phyloP scores from a whole-genome alignment of 768 basidiomycete genomes.

The Amanita thiersii region DNA sequence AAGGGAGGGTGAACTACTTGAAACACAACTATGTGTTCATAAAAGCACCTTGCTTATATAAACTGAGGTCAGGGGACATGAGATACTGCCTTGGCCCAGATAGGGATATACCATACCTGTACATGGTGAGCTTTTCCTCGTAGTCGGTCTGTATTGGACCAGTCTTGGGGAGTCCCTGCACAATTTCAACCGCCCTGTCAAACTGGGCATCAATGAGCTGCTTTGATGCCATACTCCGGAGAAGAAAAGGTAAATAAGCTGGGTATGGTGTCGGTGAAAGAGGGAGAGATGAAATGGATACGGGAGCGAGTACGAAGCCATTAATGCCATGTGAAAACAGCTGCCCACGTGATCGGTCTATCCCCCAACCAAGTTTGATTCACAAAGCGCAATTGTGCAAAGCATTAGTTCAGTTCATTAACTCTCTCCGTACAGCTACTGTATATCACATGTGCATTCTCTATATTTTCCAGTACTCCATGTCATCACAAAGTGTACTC shows the following conservation, averaged over 20 bases:
- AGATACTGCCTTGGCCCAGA: slow-evolving; percentile 1
- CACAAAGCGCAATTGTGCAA: no score
- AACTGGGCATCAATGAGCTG: slow-evolving; percentile 79
- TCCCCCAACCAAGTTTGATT: no score
- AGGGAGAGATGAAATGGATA: not conserved
- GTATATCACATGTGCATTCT: no score
- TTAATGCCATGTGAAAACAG: no score
- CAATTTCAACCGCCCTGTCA: slow-evolving; percentile 89
- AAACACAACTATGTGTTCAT: slow-evolving; percentile 4
- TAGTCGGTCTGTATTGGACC: slow-evolving; percentile 95
- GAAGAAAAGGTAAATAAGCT: not conserved
- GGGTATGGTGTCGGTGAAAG: not conserved
- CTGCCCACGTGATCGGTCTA: no score
- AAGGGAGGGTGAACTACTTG: slow-evolving; percentile 9
- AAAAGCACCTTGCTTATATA: slow-evolving; percentile 84
- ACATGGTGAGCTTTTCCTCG: slow-evolving; percentile 91
- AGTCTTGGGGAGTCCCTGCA: slow-evolving; percentile 86
- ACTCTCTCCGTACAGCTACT: no score
- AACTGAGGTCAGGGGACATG: slow-evolving; percentile 32
- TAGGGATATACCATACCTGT: slow-evolving; percentile 47
- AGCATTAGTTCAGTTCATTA: no score
- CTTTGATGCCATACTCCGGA: slow-evolving; percentile 44
- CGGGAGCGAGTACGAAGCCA: no score
- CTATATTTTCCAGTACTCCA: no score
- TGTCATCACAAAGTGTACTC: no score